Conservation (phyloP, 345 rosid genomes). For the Tarenaya hassleriana region DNA sequence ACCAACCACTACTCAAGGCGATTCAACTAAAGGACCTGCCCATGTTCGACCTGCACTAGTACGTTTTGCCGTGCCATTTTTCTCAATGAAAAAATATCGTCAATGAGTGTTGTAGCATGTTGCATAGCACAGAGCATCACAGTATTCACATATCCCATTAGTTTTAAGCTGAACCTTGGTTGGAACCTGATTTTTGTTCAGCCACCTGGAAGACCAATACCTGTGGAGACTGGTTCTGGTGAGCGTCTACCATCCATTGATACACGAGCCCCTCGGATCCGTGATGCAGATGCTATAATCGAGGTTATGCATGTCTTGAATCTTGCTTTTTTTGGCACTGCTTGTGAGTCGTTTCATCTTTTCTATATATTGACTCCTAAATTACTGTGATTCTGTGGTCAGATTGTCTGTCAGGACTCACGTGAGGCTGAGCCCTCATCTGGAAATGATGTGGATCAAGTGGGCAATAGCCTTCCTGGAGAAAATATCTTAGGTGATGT, state of each 20-base stretch:
- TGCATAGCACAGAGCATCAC: slow-evolving; percentile 5
- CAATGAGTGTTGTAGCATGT: slow-evolving; percentile 9
- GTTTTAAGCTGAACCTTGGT: slow-evolving; percentile 13
- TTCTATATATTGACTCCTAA: slow-evolving; percentile 21
- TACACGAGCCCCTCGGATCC: slow-evolving; percentile 75
- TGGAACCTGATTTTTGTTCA: slow-evolving; percentile 30
- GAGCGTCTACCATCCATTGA: slow-evolving; percentile 90
- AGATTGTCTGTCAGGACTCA: slow-evolving; percentile 80
- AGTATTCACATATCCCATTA: slow-evolving; percentile 1
- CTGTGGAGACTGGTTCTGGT: slow-evolving; percentile 84
- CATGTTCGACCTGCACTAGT: slow-evolving; percentile 75
- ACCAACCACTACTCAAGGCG: slow-evolving; percentile 54
- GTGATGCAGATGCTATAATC: slow-evolving; percentile 92
- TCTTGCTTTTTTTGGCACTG: slow-evolving; percentile 18
- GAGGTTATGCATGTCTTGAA: slow-evolving; percentile 48
- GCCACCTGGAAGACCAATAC: slow-evolving; percentile 99
- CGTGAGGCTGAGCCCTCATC: slow-evolving; percentile 30
- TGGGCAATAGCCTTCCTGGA: slow-evolving; percentile 37
- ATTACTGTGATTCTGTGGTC: slow-evolving; percentile 32
- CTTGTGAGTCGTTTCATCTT: slow-evolving; percentile 14
- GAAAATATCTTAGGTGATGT: slow-evolving; percentile 32
- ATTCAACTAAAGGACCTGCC: slow-evolving; percentile 47
- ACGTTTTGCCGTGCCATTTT: slow-evolving; percentile 32
- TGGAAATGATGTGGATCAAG: slow-evolving; percentile 30
- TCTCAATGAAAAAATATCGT: slow-evolving; percentile 10